Percentiles rank a stretch among this genome's conserved stretches.
These are phyloP conservation scores for Ploettnerulaceae sp. DNA, from an alignment of 2,329 filamentous ascomycete genomes.

Conservation along the genomic window DNA sequence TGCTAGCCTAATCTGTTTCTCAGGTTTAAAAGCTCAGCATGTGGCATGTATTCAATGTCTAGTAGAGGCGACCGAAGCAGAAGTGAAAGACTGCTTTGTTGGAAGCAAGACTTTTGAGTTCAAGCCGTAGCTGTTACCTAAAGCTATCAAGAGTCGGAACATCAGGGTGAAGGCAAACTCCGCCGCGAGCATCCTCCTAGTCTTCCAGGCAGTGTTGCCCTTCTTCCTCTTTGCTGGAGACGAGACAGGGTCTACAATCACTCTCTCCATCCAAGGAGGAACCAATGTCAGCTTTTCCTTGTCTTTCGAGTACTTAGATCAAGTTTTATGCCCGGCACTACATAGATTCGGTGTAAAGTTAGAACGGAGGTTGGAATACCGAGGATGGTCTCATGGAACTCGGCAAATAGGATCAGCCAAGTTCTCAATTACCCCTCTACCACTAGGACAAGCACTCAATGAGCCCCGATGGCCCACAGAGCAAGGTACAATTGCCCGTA, in stretches of 20 bases:
- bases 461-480: constrained; percentile 29
- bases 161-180: constrained; percentile 48
- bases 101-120: constrained; percentile 41
- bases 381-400: constrained; percentile 44
- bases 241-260: constrained; percentile 40
- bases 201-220: constrained; percentile 57
- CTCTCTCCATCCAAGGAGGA: constrained; percentile 50
- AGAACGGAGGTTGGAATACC: constrained; percentile 40
- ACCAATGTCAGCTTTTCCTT: constrained; percentile 54
- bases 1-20: not conserved
- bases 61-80: constrained; percentile 46
- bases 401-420: constrained; percentile 35
- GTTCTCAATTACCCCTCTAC: constrained; percentile 42
- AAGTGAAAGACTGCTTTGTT: constrained; percentile 46
- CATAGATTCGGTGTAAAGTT: constrained; percentile 48
- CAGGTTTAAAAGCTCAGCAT: constrained; percentile 58
- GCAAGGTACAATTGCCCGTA: constrained; percentile 37
- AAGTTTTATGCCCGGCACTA: constrained; percentile 53
- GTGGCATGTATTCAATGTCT: constrained; percentile 52
- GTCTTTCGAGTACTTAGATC: constrained; percentile 59
- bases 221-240: constrained; percentile 52
- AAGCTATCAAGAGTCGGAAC: constrained; percentile 34
- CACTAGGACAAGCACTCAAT: constrained; percentile 37
- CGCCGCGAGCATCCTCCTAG: constrained; percentile 51
- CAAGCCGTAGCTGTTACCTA: constrained; percentile 30